A percentile compares a stretch with the other conserved stretches of the same genome.
phyloP scores from a whole-genome alignment of 2,329 filamentous ascomycete genomes.

The Fusarium miscanthi region DNA sequence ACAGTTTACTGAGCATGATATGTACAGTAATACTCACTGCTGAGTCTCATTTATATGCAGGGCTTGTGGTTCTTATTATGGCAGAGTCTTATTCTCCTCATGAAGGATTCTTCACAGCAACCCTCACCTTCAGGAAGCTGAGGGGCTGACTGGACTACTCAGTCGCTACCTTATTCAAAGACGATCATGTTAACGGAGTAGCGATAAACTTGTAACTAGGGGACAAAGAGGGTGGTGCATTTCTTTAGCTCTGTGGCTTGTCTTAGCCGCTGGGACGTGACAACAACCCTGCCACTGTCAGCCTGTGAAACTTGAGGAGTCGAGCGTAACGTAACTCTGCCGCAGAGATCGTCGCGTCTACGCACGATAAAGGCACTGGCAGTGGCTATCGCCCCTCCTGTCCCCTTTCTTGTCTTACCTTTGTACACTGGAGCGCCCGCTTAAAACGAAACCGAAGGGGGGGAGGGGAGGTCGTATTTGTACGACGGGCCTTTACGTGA shows the following conservation, averaged over 20 bases:
- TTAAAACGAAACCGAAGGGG: constrained; percentile 3
- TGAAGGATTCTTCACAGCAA: background rate
- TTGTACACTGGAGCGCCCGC: constrained; percentile 23
- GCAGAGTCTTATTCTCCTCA: constrained; percentile 1
- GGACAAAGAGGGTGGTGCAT: constrained; percentile 17
- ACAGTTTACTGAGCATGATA: background rate
- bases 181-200: background rate
- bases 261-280: constrained; percentile 25
- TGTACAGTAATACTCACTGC: background rate
- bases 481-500: constrained; percentile 1
- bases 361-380: background rate
- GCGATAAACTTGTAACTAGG: constrained; percentile 1
- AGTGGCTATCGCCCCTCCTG: constrained; percentile 8
- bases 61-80: background rate
- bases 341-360: constrained; percentile 37
- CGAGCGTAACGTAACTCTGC: constrained; percentile 37
- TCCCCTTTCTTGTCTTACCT: constrained; percentile 21
- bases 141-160: background rate
- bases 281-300: constrained; percentile 28
- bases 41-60: background rate
- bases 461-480: constrained; percentile 19
- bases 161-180: background rate
- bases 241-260: constrained; percentile 12
- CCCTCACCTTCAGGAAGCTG: constrained; percentile 5
- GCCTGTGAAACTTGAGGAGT: constrained; percentile 35